Evolutionary conservation across 768 basidiomycete genomes (phyloP), one percentile per base, ranked within the genome.

Genomic region (Tylopilus rubrobrunneus): DNA sequence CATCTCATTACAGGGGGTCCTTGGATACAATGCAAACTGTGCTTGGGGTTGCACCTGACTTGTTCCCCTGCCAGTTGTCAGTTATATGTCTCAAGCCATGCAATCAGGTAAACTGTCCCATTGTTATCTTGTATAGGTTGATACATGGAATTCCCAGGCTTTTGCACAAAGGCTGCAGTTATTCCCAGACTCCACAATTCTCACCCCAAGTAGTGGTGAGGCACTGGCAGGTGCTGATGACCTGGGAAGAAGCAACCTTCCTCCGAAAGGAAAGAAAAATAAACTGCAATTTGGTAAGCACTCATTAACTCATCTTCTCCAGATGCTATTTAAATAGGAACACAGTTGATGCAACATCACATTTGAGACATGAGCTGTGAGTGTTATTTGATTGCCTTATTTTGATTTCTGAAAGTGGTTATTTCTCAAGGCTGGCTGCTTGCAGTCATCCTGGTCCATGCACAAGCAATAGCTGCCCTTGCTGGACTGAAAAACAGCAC

Each of bases 381-480:
- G n/a, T 4, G 17, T 46, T 27, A 8, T 27, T 27, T 40, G 10
- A 12, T 44, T 29, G 3, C 45, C 25, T 4, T 1, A 25, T 43
- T 2, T 9, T 12, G 14, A 11, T 21, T 28, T n/a, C 10, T 46
- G 19, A 14, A 10, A 33, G 7, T 25, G 12, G 4, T 36, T 45
- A 11, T 14, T 19, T 25, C 42, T 19, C 34, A 77, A 31, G 76
- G 17, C 55, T 62, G 6, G 36, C 45, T 17, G 75, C 76, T 12
- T 83, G 81, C 61, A 62, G 68, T 21, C 82, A 85, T 61, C 50
- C 63, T 27, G 83, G 83, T 0, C 62, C 73, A 28, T 85, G 83
- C 56, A 70, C 71, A 39, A 58, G 64, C 4, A 58, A 57, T 0
- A 50, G 60, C 5, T 85, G 83, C 41, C 42, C 53, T 0, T 85